phyloP scores from a whole-genome alignment of 768 basidiomycete genomes.

The Suillus alpinus region DNA sequence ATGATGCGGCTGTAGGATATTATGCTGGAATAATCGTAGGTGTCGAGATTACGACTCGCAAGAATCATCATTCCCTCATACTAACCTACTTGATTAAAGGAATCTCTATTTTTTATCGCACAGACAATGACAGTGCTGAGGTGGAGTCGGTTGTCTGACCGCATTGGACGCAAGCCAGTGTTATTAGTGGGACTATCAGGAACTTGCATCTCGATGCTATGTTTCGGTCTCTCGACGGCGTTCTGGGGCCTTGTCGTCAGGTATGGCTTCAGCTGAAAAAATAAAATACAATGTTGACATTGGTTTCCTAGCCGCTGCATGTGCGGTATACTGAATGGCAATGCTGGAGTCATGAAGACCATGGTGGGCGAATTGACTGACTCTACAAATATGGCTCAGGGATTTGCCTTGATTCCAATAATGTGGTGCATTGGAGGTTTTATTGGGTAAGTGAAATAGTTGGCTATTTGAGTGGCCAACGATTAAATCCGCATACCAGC shows the following conservation, averaged over 20 bases:
- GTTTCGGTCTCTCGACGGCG: constrained; percentile 66
- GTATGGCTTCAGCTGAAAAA: constrained; percentile 13
- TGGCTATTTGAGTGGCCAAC: neutral
- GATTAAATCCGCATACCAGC: constrained; percentile 19
- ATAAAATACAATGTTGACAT: neutral
- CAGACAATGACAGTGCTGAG: constrained; percentile 68
- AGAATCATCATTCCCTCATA: neutral
- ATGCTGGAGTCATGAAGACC: constrained; percentile 47
- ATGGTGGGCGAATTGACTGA: constrained; percentile 44
- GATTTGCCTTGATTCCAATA: constrained; percentile 38
- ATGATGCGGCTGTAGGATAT: constrained; percentile 48
- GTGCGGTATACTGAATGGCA: constrained; percentile 33
- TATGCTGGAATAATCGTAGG: constrained; percentile 70
- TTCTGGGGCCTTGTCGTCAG: constrained; percentile 58
- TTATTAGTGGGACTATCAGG: constrained; percentile 64
- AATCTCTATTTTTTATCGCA: constrained; percentile 76
- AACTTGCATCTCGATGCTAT: constrained; percentile 63
- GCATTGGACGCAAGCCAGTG: constrained; percentile 70
- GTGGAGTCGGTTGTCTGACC: constrained; percentile 71
- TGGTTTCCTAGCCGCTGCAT: constrained; percentile 14
- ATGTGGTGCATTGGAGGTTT: constrained; percentile 32
- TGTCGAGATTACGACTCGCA: neutral
- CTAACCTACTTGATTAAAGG: constrained; percentile 33
- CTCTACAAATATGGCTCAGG: constrained; percentile 38
- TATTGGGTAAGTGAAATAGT: constrained; percentile 26